Conservation (phyloP, 768 basidiomycete species). For the Tulasnella sp. region DNA sequence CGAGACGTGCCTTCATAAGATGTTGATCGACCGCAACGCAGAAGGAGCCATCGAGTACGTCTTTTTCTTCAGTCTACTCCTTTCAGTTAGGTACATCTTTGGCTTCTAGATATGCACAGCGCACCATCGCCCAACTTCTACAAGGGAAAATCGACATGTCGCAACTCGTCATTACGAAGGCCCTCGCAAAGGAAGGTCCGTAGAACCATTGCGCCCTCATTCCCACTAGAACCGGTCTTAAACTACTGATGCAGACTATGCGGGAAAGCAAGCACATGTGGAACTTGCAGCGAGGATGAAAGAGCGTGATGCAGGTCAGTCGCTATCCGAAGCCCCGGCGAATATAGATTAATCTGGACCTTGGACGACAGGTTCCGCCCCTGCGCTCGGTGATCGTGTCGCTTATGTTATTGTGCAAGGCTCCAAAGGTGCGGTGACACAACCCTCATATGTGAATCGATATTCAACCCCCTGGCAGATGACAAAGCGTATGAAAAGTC, state of each 20-base stretch:
- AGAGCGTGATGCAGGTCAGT: conserved; percentile 81
- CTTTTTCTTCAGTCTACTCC: not conserved
- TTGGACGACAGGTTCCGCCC: conserved; percentile 70
- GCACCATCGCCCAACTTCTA: conserved; percentile 84
- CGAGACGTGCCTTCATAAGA: conserved; percentile 95
- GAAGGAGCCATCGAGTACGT: conserved; percentile 82
- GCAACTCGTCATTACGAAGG: conserved; percentile 97
- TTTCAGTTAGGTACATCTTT: not conserved
- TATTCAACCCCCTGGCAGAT: conserved; percentile 43
- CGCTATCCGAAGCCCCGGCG: not conserved
- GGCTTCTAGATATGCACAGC: conserved; percentile 75
- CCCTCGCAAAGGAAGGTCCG: conserved; percentile 76
- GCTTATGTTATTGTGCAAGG: conserved; percentile 99
- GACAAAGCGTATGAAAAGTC: conserved; percentile 99
- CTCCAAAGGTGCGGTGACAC: conserved; percentile 61
- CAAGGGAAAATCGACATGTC: conserved; percentile 99
- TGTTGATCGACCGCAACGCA: conserved; percentile 94
- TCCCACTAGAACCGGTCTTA: too few relatives aligned
- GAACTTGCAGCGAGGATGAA: conserved; percentile 95
- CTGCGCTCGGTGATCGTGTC: conserved; percentile 95
- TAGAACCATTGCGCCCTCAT: not conserved
- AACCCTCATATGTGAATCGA: not conserved
- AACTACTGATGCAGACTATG: conserved; percentile 60
- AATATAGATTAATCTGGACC: not conserved
- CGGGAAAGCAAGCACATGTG: conserved; percentile 92